phyloP scores from a whole-genome alignment of 768 basidiomycete genomes.

The Mycena olivaceomarginata region DNA sequence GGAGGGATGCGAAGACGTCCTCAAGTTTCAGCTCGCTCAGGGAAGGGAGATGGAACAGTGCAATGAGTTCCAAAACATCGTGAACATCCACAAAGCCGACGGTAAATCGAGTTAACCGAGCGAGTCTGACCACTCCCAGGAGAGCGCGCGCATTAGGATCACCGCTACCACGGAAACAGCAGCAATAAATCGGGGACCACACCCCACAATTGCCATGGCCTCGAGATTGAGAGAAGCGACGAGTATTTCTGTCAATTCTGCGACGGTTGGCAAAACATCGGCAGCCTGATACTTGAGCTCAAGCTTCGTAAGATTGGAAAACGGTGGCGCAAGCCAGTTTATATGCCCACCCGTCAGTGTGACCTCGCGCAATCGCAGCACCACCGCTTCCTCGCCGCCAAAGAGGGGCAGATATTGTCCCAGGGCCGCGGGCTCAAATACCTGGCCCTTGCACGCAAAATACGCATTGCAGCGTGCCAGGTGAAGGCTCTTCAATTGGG shows the following conservation, averaged over 20 bases:
- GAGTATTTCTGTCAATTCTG: constrained; percentile 67
- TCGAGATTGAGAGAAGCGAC: constrained; percentile 62
- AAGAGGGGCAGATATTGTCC: constrained; percentile 66
- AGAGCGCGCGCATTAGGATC: constrained; percentile 3
- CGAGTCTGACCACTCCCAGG: constrained; percentile 50
- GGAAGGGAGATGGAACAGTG: constrained; percentile 60
- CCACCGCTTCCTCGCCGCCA: constrained; percentile 55
- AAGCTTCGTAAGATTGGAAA: constrained; percentile 65
- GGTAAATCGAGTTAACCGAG: constrained; percentile 55
- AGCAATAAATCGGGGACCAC: constrained; percentile 65
- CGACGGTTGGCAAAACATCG: constrained; percentile 72
- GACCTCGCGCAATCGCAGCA: constrained; percentile 59
- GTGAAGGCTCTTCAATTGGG: constrained; percentile 60
- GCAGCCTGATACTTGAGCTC: constrained; percentile 76
- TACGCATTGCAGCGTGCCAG: constrained; percentile 77
- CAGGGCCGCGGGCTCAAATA: constrained; percentile 65
- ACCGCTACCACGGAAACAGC: neutral
- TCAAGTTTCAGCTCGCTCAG: constrained; percentile 64
- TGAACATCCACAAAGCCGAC: constrained; percentile 67
- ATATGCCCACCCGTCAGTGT: constrained; percentile 75
- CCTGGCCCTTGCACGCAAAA: constrained; percentile 65
- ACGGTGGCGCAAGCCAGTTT: constrained; percentile 63
- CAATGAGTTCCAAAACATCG: constrained; percentile 61
- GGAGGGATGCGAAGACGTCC: constrained; percentile 64
- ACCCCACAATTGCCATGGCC: constrained; percentile 69